Evolutionary conservation across 345 rosid genomes (phyloP).

Genomic region (Camelina hispida): DNA sequence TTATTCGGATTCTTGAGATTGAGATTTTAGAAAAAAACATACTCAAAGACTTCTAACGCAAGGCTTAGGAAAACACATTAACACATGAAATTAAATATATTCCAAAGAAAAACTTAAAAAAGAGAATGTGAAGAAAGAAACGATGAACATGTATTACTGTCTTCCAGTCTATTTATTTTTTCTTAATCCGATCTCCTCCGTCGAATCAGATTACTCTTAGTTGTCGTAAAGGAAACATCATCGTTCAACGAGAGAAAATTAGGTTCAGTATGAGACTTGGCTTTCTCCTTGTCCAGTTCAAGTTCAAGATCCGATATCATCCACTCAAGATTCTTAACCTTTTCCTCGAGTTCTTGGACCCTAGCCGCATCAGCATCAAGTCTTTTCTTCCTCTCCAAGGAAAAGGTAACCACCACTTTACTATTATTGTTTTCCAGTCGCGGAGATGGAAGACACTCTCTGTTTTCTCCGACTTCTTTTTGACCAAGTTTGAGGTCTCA

Average conservation of each 20-base stretch:
- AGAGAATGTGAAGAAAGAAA: neutral
- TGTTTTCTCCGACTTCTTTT: slow-evolving; percentile 5
- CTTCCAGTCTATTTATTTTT: neutral
- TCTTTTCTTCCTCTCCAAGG: neutral
- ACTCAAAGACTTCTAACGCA: neutral
- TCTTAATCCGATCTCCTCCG: neutral
- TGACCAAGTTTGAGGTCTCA: slow-evolving; percentile 43
- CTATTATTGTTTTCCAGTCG: slow-evolving; percentile 13
- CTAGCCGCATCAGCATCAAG: neutral
- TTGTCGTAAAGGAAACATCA: neutral
- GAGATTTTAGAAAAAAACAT: neutral
- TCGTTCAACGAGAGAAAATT: neutral
- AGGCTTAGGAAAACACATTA: neutral
- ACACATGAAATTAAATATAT: neutral
- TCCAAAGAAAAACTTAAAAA: neutral
- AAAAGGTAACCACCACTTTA: slow-evolving; percentile 35
- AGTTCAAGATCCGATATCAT: neutral
- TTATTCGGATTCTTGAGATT: too few relatives aligned
- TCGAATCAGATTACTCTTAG: neutral
- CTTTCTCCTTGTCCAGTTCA: slow-evolving; percentile 16
- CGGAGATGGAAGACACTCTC: slow-evolving; percentile 27
- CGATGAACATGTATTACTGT: neutral
- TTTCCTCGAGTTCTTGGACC: neutral
- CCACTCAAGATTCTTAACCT: neutral
- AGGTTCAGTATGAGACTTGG: neutral